A percentile compares a stretch with the other conserved stretches of the same genome.
Evolutionary conservation across 2,329 filamentous ascomycete species (phyloP).

Genomic region (Colletotrichum destructivum): DNA sequence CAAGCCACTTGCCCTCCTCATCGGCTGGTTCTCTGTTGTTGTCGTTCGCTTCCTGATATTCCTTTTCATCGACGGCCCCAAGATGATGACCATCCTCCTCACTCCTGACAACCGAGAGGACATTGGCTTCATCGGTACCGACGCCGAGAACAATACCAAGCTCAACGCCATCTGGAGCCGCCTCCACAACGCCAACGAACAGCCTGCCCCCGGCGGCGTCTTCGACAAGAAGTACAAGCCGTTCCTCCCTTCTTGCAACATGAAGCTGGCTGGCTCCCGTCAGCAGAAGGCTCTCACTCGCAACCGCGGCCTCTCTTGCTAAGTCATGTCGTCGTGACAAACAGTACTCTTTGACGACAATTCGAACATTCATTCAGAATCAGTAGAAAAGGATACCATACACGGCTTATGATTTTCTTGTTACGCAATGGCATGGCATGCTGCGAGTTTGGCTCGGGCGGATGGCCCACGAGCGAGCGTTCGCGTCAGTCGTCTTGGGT

Average conservation of each 20-base stretch:
- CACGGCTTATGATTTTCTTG: neutral
- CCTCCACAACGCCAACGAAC: constrained; percentile 15
- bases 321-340: neutral
- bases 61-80: constrained; percentile 35
- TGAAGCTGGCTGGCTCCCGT: constrained; percentile 33
- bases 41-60: constrained; percentile 29
- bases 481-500: neutral
- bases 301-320: constrained; percentile 33
- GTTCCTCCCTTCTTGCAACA: constrained; percentile 15
- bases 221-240: constrained; percentile 41
- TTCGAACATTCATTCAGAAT: neutral
- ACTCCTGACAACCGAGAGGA: neutral
- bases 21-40: constrained; percentile 29
- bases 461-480: neutral
- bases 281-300: constrained; percentile 36
- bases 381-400: neutral
- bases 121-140: constrained; percentile 2
- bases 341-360: neutral
- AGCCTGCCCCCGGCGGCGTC: constrained; percentile 16
- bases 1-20: constrained; percentile 26
- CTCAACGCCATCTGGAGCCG: constrained; percentile 35
- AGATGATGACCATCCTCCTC: constrained; percentile 7
- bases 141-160: constrained; percentile 33
- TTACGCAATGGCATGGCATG: neutral
- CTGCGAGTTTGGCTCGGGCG: constrained; percentile 6